A percentile compares a stretch with the other conserved stretches of the same genome.
Evolutionary conservation across 2,329 filamentous ascomycete genomes (phyloP).

Genomic region (Penicillium sp.): DNA sequence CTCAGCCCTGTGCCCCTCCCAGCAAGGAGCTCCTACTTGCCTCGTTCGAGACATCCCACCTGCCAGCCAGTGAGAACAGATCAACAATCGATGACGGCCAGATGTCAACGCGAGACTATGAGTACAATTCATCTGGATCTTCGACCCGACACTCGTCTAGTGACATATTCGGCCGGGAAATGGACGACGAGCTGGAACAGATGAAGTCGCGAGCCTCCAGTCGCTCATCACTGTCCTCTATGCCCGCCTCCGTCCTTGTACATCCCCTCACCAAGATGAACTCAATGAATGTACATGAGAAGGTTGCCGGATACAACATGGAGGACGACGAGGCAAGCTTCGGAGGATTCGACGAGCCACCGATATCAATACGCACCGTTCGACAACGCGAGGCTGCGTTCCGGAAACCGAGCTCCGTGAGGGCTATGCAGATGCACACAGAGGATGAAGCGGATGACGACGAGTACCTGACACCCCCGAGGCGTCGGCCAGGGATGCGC

Average conservation of each 20-base stretch:
- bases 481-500: conserved; percentile 30
- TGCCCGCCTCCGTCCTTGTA: conserved; percentile 40
- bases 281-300: conserved; percentile 21
- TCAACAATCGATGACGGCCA: conserved; percentile 20
- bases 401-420: conserved; percentile 46
- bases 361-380: conserved; percentile 27
- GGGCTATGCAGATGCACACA: conserved; percentile 45
- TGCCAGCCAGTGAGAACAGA: conserved; percentile 9
- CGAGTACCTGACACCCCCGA: conserved; percentile 38
- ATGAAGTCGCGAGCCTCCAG: conserved; percentile 35
- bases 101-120: conserved; percentile 25
- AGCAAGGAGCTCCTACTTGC: conserved; percentile 20
- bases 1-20: conserved; percentile 19
- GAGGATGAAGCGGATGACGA: conserved; percentile 43
- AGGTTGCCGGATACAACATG: conserved; percentile 21
- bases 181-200: conserved; percentile 29
- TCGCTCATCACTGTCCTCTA: conserved; percentile 43
- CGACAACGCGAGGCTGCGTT: conserved; percentile 40
- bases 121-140: conserved; percentile 36
- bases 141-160: conserved; percentile 31
- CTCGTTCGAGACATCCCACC: conserved; percentile 20
- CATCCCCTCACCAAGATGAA: conserved; percentile 31
- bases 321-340: conserved; percentile 23
- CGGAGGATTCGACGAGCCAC: conserved; percentile 23
- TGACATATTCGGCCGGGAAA: conserved; percentile 26